Conservation (phyloP, 1,139 yeast species). For the Taphrina sp. region DNA sequence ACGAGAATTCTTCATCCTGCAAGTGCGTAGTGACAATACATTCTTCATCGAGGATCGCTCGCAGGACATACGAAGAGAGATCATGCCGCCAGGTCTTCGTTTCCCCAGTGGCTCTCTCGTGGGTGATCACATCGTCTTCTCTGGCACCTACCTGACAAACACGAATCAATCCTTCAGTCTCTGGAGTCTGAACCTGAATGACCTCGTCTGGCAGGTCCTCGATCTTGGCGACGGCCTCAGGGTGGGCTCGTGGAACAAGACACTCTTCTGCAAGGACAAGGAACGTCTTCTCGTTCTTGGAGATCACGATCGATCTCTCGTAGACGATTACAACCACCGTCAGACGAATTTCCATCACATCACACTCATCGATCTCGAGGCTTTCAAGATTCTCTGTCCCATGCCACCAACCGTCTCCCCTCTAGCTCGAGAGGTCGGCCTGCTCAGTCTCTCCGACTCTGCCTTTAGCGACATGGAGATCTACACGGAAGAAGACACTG, state of each 20-base stretch:
- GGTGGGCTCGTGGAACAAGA: constrained; percentile 35
- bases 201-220: constrained; percentile 20
- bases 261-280: constrained; percentile 18
- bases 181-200: constrained; percentile 31
- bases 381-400: constrained; percentile 29
- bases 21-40: background rate
- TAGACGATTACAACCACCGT: constrained; percentile 35
- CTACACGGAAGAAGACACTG: constrained; percentile 32
- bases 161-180: constrained; percentile 29
- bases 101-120: constrained; percentile 38
- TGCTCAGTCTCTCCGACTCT: constrained; percentile 4
- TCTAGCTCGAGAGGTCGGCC: constrained; percentile 29
- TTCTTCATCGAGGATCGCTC: constrained; percentile 20
- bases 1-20: constrained; percentile 20
- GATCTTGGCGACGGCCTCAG: constrained; percentile 10
- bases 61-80: constrained; percentile 7
- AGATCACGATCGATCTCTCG: constrained; percentile 31
- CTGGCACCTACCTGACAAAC: constrained; percentile 36
- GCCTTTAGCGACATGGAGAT: constrained; percentile 33
- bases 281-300: constrained; percentile 32
- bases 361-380: constrained; percentile 33
- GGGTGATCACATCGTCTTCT: constrained; percentile 36
- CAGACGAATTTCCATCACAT: constrained; percentile 35
- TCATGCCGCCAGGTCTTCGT: constrained; percentile 39
- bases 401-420: constrained; percentile 13